Evolutionary conservation across 257 asterid species (phyloP).

Genomic region (Penstemon newberryi): DNA sequence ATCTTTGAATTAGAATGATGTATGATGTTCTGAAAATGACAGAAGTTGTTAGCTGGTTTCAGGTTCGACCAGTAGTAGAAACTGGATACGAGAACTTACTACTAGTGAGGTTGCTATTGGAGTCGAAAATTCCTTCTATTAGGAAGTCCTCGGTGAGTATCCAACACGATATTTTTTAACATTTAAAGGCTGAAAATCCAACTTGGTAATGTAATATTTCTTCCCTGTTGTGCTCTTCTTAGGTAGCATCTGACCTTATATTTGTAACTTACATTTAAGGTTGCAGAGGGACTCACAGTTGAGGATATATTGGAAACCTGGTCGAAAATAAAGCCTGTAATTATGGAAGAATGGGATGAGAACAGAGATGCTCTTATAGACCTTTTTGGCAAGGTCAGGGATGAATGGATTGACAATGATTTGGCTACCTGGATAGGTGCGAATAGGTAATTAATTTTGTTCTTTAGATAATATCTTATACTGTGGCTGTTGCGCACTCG

Average conservation of each 20-base stretch:
- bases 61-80: slow-evolving; percentile 98
- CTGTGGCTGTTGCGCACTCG: neutral
- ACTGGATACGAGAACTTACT: slow-evolving; percentile 89
- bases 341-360: slow-evolving; percentile 86
- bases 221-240: slow-evolving; percentile 19
- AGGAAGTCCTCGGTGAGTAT: slow-evolving; percentile 84
- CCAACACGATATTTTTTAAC: slow-evolving; percentile 1
- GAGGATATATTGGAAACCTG: slow-evolving; percentile 77
- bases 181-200: slow-evolving; percentile 4
- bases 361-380: slow-evolving; percentile 66
- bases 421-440: slow-evolving; percentile 80
- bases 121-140: slow-evolving; percentile 64
- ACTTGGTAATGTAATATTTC: slow-evolving; percentile 1
- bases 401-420: slow-evolving; percentile 83
- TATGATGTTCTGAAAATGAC: slow-evolving; percentile 14
- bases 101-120: slow-evolving; percentile 87
- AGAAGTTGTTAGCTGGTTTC: slow-evolving; percentile 33
- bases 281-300: slow-evolving; percentile 74
- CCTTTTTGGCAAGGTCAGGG: slow-evolving; percentile 86
- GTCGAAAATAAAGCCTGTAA: slow-evolving; percentile 70
- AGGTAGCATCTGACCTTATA: slow-evolving; percentile 21
- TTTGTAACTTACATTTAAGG: slow-evolving; percentile 49
- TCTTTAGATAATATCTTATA: slow-evolving; percentile 15
- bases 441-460: slow-evolving; percentile 53
- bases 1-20: neutral